Conservation (phyloP, 169 alveolate species). For the Babesia divergens region DNA sequence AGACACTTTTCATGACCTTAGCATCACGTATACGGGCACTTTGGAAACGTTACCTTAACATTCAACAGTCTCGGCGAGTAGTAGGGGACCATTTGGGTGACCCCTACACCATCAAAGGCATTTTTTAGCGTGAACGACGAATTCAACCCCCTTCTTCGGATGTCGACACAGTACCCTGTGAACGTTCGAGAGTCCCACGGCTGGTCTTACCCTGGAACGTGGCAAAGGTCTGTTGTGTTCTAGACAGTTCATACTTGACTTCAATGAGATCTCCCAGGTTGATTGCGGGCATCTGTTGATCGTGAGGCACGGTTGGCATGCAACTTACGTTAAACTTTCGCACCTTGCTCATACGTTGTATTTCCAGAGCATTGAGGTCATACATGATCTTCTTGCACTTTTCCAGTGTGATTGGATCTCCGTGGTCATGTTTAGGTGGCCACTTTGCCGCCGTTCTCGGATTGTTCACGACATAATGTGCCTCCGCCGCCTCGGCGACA, state of each 20-base stretch:
- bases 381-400: constrained; percentile 69
- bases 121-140: constrained; percentile 75
- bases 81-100: constrained; percentile 71
- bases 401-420: constrained; percentile 44
- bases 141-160: constrained; percentile 68
- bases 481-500: constrained; percentile 34
- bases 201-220: constrained; percentile 64
- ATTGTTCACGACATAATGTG: constrained; percentile 56
- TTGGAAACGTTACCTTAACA: constrained; percentile 64
- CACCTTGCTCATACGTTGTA: constrained; percentile 66
- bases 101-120: constrained; percentile 80
- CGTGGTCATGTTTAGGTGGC: constrained; percentile 67
- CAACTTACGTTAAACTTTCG: constrained; percentile 72
- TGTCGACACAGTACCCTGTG: constrained; percentile 77
- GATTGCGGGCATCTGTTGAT: constrained; percentile 50
- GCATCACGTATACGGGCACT: not conserved
- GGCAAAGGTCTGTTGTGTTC: constrained; percentile 81
- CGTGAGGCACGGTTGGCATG: not conserved
- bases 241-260: constrained; percentile 75
- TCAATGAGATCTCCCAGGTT: constrained; percentile 74
- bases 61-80: constrained; percentile 74
- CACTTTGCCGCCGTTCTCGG: constrained; percentile 53
- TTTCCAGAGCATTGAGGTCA: constrained; percentile 69
- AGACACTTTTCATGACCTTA: constrained; percentile 26
- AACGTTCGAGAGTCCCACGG: not conserved